Conservation (phyloP, 2,329 filamentous ascomycete species). For the Penicillium hordei region DNA sequence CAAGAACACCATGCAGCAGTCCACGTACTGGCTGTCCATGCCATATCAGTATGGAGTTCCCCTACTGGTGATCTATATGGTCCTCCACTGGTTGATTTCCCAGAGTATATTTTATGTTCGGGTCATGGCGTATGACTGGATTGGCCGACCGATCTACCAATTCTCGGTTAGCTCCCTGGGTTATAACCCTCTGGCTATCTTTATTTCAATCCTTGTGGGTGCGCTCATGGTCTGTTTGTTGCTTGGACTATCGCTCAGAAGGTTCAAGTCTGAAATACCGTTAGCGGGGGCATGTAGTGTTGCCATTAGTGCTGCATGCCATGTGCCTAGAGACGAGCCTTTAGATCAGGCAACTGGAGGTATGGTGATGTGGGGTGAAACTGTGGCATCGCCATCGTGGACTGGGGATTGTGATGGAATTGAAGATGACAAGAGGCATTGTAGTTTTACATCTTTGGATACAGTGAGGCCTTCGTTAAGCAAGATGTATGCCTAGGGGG, state of each 20-base stretch:
- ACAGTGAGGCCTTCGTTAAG: not conserved
- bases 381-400: not conserved
- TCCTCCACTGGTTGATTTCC: conserved; percentile 51
- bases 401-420: not conserved
- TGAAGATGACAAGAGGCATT: conserved; percentile 5
- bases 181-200: conserved; percentile 7
- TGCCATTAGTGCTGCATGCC: conserved; percentile 38
- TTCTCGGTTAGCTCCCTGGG: not conserved
- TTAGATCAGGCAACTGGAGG: conserved; percentile 16
- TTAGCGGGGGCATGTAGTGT: conserved; percentile 30
- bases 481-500: conserved; percentile 7
- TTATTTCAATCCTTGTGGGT: conserved; percentile 8
- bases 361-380: conserved; percentile 32
- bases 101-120: conserved; percentile 46
- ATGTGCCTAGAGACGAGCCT: conserved; percentile 20
- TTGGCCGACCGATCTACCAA: not conserved
- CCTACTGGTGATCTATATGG: conserved; percentile 30
- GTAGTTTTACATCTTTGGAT: conserved; percentile 9
- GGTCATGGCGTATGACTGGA: conserved; percentile 24
- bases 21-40: conserved; percentile 48
- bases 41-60: conserved; percentile 37
- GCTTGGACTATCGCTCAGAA: conserved; percentile 13
- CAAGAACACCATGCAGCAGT: conserved; percentile 39
- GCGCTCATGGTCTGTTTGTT: conserved; percentile 9
- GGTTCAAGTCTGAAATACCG: conserved; percentile 28